Percentiles rank a stretch among this genome's conserved stretches.
Evolutionary conservation across 1,284 basidiomycete genomes (phyloP).

Genomic region (Leucocoprinus gongylophorus): DNA sequence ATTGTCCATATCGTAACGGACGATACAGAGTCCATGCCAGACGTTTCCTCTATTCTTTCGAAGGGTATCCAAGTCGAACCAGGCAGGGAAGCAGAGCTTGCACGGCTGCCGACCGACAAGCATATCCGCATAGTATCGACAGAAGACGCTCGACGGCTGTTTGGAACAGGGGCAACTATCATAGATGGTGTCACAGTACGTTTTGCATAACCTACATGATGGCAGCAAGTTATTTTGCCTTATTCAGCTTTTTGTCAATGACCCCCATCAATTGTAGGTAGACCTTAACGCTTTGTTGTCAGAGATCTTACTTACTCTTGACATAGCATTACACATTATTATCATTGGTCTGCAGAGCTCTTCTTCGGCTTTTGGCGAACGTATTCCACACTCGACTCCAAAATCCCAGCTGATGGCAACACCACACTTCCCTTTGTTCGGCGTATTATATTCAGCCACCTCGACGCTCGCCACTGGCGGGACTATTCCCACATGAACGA

Average conservation of each 20-base stretch:
- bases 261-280: constrained; percentile 75
- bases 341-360: constrained; percentile 83
- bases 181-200: constrained; percentile 65
- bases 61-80: constrained; percentile 44
- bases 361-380: constrained; percentile 86
- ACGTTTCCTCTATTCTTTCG: constrained; percentile 50
- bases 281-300: background rate
- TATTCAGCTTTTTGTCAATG: constrained; percentile 67
- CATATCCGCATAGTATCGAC: constrained; percentile 73
- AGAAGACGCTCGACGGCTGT: constrained; percentile 58
- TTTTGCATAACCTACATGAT: constrained; percentile 12
- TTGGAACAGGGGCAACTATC: constrained; percentile 55
- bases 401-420: constrained; percentile 55
- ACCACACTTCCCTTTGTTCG: constrained; percentile 66
- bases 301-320: background rate
- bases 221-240: background rate
- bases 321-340: constrained; percentile 67
- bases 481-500: constrained; percentile 83
- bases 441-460: constrained; percentile 68
- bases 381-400: constrained; percentile 72
- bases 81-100: constrained; percentile 36
- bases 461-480: constrained; percentile 73
- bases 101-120: constrained; percentile 61
- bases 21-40: constrained; percentile 46
- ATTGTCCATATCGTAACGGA: constrained; percentile 69